A percentile compares a stretch with the other conserved stretches of the same genome.
Conservation (phyloP, 306 rosid genomes). For the Adenanthera pavonina region DNA sequence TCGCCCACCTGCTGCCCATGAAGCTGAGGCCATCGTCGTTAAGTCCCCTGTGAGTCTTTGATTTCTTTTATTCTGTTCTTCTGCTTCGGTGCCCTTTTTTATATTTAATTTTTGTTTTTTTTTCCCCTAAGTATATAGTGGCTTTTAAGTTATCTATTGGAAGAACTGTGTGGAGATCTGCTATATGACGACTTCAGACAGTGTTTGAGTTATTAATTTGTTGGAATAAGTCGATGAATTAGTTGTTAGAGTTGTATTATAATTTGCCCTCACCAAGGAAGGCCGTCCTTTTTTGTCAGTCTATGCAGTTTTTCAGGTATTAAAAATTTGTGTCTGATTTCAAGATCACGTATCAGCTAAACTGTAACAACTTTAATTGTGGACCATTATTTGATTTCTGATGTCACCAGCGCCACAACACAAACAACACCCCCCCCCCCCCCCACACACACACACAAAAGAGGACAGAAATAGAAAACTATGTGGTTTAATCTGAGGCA, state of each 20-base stretch:
- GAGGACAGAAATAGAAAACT: not conserved
- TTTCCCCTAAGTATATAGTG: too few relatives aligned
- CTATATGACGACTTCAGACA: slow-evolving; percentile 32
- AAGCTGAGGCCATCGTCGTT: slow-evolving; percentile 61
- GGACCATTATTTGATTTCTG: not conserved
- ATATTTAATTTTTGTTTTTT: too few relatives aligned
- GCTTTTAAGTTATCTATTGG: not conserved
- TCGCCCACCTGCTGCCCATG: slow-evolving; percentile 54
- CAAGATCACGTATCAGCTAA: not conserved
- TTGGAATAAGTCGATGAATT: slow-evolving; percentile 33
- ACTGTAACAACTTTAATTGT: not conserved
- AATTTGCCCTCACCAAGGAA: slow-evolving; percentile 16
- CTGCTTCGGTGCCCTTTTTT: not conserved
- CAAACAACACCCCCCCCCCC: too few relatives aligned
- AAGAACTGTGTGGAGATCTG: slow-evolving; percentile 43
- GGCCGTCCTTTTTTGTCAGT: not conserved
- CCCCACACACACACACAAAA: too few relatives aligned
- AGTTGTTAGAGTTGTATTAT: slow-evolving; percentile 37
- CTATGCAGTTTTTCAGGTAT: not conserved
- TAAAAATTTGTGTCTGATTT: not conserved
- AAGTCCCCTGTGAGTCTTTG: slow-evolving; percentile 61
- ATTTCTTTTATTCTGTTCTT: slow-evolving; percentile 4
- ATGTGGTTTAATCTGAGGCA: not conserved
- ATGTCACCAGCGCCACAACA: not conserved
- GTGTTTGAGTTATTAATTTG: slow-evolving; percentile 32